These are phyloP conservation scores for Verticillium nonalfalfae DNA, from an alignment of 2,329 filamentous ascomycete genomes.

Conservation along the genomic window DNA sequence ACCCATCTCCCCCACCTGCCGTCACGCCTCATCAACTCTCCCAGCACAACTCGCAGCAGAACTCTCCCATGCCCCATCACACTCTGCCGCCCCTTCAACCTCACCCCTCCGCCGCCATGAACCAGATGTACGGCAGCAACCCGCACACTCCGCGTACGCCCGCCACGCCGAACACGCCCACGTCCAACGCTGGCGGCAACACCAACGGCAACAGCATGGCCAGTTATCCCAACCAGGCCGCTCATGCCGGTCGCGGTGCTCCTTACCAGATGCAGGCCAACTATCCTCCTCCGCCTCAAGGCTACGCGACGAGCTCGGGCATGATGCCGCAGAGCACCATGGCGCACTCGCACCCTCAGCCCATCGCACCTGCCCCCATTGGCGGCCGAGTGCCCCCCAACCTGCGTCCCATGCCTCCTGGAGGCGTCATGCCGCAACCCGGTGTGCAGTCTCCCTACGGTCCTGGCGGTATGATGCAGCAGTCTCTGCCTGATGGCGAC, in stretches of 20 bases:
- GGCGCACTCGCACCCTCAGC: slow-evolving; percentile 65
- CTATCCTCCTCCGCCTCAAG: slow-evolving; percentile 47
- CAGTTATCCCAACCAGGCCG: slow-evolving; percentile 42
- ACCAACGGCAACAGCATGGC: slow-evolving; percentile 51
- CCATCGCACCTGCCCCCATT: slow-evolving; percentile 66
- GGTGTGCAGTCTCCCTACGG: slow-evolving; percentile 56
- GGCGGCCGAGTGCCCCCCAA: slow-evolving; percentile 51
- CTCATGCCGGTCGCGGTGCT: slow-evolving; percentile 39
- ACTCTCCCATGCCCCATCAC: slow-evolving; percentile 27
- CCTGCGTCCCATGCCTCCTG: slow-evolving; percentile 65
- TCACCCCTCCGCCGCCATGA: slow-evolving; percentile 36
- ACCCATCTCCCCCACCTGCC: slow-evolving; percentile 42
- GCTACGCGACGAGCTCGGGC: slow-evolving; percentile 47
- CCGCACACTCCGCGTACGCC: slow-evolving; percentile 57
- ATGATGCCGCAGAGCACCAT: slow-evolving; percentile 64
- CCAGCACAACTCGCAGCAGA: slow-evolving; percentile 25
- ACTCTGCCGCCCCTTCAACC: slow-evolving; percentile 51
- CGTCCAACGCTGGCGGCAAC: slow-evolving; percentile 52
- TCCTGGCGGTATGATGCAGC: slow-evolving; percentile 49
- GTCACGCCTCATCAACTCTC: slow-evolving; percentile 46
- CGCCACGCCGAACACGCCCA: slow-evolving; percentile 56
- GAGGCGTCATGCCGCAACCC: slow-evolving; percentile 54
- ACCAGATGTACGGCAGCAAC: slow-evolving; percentile 50
- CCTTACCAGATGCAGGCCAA: slow-evolving; percentile 51
- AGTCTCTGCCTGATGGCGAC: slow-evolving; percentile 48